Evolutionary conservation across 2,329 filamentous ascomycete species (phyloP).

Genomic region (Stagonosporopsis rhizophila): DNA sequence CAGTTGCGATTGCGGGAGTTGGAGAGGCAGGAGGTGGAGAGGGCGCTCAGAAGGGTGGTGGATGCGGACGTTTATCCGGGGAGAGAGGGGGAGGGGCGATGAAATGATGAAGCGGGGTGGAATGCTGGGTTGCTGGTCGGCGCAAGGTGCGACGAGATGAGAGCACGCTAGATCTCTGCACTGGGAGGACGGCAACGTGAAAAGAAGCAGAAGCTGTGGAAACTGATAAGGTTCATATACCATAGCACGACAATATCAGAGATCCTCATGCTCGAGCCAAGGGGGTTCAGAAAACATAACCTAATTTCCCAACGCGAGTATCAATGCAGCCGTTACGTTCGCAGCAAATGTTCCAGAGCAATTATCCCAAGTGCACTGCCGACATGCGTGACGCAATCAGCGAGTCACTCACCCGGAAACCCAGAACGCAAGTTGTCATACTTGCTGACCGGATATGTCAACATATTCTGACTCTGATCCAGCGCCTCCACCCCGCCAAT

Average conservation of each 20-base stretch:
- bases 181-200: too few relatives aligned
- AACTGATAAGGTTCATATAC: too few relatives aligned
- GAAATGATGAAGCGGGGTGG: too few relatives aligned
- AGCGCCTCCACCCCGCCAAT: constrained; percentile 63
- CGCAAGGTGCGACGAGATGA: too few relatives aligned
- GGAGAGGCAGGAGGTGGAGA: constrained; percentile 32
- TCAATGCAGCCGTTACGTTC: background rate
- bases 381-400: background rate
- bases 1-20: constrained; percentile 37
- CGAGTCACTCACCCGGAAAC: constrained; percentile 28
- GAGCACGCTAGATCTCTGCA: too few relatives aligned
- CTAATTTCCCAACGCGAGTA: background rate
- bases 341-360: background rate
- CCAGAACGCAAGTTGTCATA: constrained; percentile 68
- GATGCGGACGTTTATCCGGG: constrained; percentile 37
- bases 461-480: constrained; percentile 63
- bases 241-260: too few relatives aligned
- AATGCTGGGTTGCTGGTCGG: too few relatives aligned
- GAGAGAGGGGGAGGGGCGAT: background rate
- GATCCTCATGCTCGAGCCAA: background rate
- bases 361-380: background rate
- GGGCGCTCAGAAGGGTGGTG: constrained; percentile 27
- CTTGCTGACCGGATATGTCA: constrained; percentile 70
- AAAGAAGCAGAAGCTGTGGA: too few relatives aligned
- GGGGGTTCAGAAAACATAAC: background rate